Evolutionary conservation across 148 eudicot genomes (phyloP).

Genomic region (Spergularia bocconei): DNA sequence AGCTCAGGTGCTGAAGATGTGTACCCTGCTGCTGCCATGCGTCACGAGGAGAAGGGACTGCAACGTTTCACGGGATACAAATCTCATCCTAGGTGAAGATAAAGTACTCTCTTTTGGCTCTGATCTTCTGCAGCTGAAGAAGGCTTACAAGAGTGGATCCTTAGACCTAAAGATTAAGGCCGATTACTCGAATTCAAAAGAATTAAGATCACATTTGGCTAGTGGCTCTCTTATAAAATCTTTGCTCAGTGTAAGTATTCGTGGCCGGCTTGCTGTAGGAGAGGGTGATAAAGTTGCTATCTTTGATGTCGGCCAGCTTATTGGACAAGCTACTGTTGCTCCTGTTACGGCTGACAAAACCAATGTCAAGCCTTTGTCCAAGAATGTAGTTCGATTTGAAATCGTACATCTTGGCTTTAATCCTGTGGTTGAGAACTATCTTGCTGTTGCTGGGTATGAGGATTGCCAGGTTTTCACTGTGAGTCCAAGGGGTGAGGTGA

Average conservation of each 20-base stretch:
- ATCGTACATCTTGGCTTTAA: conserved; percentile 91
- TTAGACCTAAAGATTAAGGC: conserved; percentile 93
- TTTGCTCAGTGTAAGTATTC: conserved; percentile 82
- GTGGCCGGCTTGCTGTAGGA: conserved; percentile 98
- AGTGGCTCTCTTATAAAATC: conserved; percentile 96
- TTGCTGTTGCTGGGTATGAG: conserved; percentile 97
- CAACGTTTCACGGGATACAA: conserved; percentile 62
- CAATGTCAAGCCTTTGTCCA: conserved; percentile 94
- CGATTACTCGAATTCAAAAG: conserved; percentile 95
- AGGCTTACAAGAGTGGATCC: conserved; percentile 97
- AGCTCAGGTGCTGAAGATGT: conserved; percentile 68
- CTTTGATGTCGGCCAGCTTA: conserved; percentile 97
- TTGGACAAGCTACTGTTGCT: conserved; percentile 94
- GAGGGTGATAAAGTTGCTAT: conserved; percentile 99
- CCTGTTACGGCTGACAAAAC: conserved; percentile 98
- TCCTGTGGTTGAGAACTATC: conserved; percentile 86
- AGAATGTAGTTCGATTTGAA: conserved; percentile 95
- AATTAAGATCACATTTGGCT: conserved; percentile 78
- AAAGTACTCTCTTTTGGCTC: conserved; percentile 57
- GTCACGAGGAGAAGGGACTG: conserved; percentile 70
- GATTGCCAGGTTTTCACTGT: conserved; percentile 98
- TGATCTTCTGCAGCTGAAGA: conserved; percentile 88
- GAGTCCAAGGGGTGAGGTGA: conserved; percentile 96
- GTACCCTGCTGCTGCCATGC: conserved; percentile 70
- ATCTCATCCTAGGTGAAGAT: conserved; percentile 54